Conservation (phyloP, 305 asterid genomes). For the Fraxinus sp. region DNA sequence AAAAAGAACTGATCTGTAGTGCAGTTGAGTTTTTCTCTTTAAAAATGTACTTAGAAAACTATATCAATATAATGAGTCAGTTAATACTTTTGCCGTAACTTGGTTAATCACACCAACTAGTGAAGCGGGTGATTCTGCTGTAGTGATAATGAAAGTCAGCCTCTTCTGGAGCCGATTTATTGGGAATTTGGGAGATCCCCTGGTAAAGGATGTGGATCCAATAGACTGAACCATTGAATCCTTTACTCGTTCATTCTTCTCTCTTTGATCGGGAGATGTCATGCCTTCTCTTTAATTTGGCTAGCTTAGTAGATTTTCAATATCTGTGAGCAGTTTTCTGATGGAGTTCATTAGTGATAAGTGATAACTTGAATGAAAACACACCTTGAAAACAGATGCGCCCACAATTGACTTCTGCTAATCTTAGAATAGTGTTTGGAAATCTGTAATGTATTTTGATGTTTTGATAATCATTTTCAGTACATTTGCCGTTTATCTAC, state of each 20-base stretch:
- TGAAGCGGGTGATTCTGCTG: background rate
- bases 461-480: background rate
- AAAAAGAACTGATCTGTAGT: background rate
- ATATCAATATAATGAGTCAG: background rate
- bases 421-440: background rate
- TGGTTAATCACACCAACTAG: background rate
- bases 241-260: background rate
- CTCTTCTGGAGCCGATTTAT: background rate
- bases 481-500: background rate
- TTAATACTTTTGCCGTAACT: background rate
- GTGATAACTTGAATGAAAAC: background rate
- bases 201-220: background rate
- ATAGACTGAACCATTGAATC: background rate
- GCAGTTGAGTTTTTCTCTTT: background rate
- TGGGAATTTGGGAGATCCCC: background rate
- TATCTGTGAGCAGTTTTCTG: background rate
- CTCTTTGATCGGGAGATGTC: background rate
- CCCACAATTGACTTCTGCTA: background rate
- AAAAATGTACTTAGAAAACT: background rate
- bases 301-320: background rate
- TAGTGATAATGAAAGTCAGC: background rate
- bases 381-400: background rate
- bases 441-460: background rate
- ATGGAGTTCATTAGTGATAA: background rate
- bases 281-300: background rate